A percentile compares a stretch with the other conserved stretches of the same genome.
These are phyloP conservation scores for Rhododendron henanense DNA, from an alignment of 148 eudicot species.

Conservation along the genomic window DNA sequence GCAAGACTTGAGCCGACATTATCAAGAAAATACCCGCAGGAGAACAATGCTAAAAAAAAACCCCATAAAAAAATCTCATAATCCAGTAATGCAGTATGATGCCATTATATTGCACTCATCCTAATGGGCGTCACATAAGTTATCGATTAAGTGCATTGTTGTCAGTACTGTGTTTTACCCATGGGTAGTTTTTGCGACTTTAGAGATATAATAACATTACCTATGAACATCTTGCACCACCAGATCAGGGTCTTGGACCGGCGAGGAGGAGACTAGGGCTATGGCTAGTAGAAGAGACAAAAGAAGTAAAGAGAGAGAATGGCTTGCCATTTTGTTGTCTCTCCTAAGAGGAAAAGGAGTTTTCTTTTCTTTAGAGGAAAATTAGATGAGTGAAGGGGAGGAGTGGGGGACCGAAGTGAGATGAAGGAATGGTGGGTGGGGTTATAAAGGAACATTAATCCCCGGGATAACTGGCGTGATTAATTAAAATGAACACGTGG, in stretches of 20 bases:
- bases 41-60: background rate
- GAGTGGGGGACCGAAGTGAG: background rate
- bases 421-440: background rate
- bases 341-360: background rate
- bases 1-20: background rate
- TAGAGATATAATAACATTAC: background rate
- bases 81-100: background rate
- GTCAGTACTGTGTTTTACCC: background rate
- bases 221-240: constrained; percentile 12
- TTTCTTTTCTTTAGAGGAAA: background rate
- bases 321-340: constrained; percentile 6
- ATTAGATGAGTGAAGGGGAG: background rate
- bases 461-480: constrained; percentile 15
- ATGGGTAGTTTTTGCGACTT: background rate
- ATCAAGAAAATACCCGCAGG: background rate
- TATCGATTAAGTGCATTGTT: background rate
- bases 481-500: background rate
- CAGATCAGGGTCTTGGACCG: constrained; percentile 12
- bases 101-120: background rate
- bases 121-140: background rate
- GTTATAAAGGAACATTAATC: background rate
- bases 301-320: background rate
- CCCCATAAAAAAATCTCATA: background rate
- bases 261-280: background rate
- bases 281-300: background rate